A percentile compares a stretch with the other conserved stretches of the same genome.
Conservation (phyloP, 148 eudicot species). For the Vaccinium darrowii region DNA sequence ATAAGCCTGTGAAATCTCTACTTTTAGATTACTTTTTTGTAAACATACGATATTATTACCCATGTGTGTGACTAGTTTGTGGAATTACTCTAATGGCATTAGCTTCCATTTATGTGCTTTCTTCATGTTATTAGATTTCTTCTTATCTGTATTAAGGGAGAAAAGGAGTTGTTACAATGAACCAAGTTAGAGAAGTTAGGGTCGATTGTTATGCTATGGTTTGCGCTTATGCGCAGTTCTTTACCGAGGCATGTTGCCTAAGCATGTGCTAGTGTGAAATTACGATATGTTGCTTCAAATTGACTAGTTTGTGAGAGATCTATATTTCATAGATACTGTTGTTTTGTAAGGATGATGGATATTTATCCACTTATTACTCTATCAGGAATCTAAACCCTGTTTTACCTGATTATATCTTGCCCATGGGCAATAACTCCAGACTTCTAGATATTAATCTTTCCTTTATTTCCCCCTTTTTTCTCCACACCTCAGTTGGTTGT, state of each 20-base stretch:
- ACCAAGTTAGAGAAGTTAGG: not conserved
- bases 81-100: not conserved
- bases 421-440: not conserved
- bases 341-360: not conserved
- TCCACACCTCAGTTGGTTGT: not conserved
- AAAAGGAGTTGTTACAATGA: not conserved
- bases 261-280: not conserved
- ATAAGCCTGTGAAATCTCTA: not conserved
- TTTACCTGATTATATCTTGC: constrained; percentile 5
- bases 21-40: not conserved
- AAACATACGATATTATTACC: not conserved
- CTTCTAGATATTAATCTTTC: not conserved
- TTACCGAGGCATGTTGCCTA: not conserved
- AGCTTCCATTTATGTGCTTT: not conserved
- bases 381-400: not conserved
- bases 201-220: not conserved
- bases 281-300: not conserved
- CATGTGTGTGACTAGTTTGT: not conserved
- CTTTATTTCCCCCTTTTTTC: not conserved
- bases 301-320: not conserved
- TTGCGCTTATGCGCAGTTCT: not conserved
- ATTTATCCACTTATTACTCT: not conserved
- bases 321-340: not conserved
- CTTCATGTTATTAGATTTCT: not conserved
- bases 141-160: not conserved